Percentiles rank a stretch among this genome's conserved stretches.
These are phyloP conservation scores for Aspergillus amoenus DNA, from an alignment of 2,329 filamentous ascomycete genomes.

Conservation along the genomic window DNA sequence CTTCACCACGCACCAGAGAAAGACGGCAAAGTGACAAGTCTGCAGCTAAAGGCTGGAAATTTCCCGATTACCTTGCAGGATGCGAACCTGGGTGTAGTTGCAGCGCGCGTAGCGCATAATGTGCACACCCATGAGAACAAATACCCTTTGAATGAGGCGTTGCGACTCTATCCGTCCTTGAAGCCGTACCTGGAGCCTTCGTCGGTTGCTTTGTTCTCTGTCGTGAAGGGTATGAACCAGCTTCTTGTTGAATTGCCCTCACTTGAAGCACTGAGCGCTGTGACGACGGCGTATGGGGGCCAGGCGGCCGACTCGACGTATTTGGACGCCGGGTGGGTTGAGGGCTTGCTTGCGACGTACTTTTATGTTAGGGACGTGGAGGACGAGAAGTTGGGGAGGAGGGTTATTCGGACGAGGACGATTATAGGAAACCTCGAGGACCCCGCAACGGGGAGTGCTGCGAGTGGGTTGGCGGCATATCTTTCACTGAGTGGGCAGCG, in stretches of 20 bases:
- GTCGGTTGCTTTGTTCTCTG: conserved; percentile 34
- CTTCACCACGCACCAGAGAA: conserved; percentile 22
- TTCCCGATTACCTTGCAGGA: conserved; percentile 46
- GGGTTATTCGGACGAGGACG: conserved; percentile 34
- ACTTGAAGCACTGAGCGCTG: conserved; percentile 56
- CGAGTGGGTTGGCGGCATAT: conserved; percentile 57
- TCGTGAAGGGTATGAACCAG: conserved; percentile 53
- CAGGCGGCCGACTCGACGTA: conserved; percentile 17
- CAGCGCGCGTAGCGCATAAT: conserved; percentile 37
- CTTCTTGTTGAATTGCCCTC: conserved; percentile 62
- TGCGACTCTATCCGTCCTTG: conserved; percentile 28
- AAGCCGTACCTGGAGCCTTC: conserved; percentile 17
- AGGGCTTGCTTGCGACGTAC: conserved; percentile 31
- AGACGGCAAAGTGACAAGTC: conserved; percentile 26
- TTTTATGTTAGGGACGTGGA: conserved; percentile 45
- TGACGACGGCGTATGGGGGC: conserved; percentile 25
- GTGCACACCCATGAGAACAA: conserved; percentile 33
- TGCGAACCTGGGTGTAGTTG: conserved; percentile 18
- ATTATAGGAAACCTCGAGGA: conserved; percentile 31
- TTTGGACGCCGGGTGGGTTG: conserved; percentile 36
- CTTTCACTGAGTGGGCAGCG: conserved; percentile 48
- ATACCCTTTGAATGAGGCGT: conserved; percentile 24
- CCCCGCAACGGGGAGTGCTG: conserved; percentile 56
- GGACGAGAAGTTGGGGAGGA: conserved; percentile 56
- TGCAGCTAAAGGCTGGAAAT: conserved; percentile 58